Conservation (phyloP, 2,329 filamentous ascomycete species). For the Alternaria conjuncta region DNA sequence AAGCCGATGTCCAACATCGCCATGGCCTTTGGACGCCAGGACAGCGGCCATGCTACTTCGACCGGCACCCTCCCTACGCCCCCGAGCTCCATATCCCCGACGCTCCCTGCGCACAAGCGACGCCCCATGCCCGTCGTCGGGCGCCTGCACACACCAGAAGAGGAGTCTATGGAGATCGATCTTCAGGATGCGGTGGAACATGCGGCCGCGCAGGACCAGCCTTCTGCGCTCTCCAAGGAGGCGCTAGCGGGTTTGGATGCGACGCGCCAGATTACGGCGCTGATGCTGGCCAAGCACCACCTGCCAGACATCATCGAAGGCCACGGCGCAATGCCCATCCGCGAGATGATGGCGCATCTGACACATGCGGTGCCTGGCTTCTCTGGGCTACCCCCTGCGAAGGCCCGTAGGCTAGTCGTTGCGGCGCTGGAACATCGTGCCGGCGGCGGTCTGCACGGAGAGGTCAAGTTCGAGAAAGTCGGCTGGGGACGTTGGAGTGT, state of each 20-base stretch:
- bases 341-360: conserved; percentile 92
- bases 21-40: conserved; percentile 45
- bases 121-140: conserved; percentile 60
- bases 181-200: conserved; percentile 72
- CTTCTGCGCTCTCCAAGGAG: conserved; percentile 55
- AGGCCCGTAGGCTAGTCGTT: conserved; percentile 91
- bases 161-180: conserved; percentile 78
- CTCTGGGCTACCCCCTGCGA: conserved; percentile 83
- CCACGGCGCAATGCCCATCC: conserved; percentile 90
- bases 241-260: conserved; percentile 69
- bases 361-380: conserved; percentile 94
- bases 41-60: conserved; percentile 33
- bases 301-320: conserved; percentile 88
- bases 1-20: conserved; percentile 51
- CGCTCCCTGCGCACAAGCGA: conserved; percentile 79
- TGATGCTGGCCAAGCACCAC: conserved; percentile 86
- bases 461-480: conserved; percentile 90
- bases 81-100: conserved; percentile 93
- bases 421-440: conserved; percentile 83
- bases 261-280: conserved; percentile 81
- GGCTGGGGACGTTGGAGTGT: conserved; percentile 97
- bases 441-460: conserved; percentile 66
- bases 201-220: conserved; percentile 53
- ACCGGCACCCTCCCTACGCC: conserved; percentile 76
- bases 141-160: conserved; percentile 54